Evolutionary conservation across 768 basidiomycete genomes (phyloP), one percentile per base, ranked within the genome.

Genomic region (Rhizopogon vesiculosus): DNA sequence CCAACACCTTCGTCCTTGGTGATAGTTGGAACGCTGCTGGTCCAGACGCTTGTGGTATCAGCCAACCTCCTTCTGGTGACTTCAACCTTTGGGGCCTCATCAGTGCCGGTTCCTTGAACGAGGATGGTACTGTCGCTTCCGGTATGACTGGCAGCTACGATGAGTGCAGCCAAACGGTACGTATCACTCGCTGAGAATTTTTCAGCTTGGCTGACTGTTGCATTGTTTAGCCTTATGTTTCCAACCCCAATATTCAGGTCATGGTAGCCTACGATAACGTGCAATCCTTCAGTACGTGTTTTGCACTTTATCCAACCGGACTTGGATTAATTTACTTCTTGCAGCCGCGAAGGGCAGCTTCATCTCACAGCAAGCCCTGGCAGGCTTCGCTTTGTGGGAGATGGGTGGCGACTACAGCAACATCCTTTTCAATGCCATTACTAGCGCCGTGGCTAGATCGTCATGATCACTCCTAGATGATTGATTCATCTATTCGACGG

Each of bases 111-210:
- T 87, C 81, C 72, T 67, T 90, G 46, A 74, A 71, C 33, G 56
- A 63, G 38, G 56, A 68, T 13, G 80, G 77, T 65, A 78, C 56
- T 77, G 85, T 77, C 15, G 78, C 79, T 8, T 56, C 64, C 1
- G 81, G 80, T 3, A 83, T 87, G 62, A 62, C 65, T 8, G 80
- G 82, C 64, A 60, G 71, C 13, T 89, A 75, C 60, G 86, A 90
- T 57, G 63, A 76, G 6, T 91, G 89, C 73, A 87, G 82, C 58
- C 80, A 89, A 71, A 92, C 90, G 54, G 89, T 91, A 58, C 33
- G 83, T 73, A 35, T 3, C 3, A 7, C 38, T 7, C 8, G 16
- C 45, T 5, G 25, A 55, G 22, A 0, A 42, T 5, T 2, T 6
- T 38, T 10, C 53, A 2, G 39, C 42, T 5, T 39, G 15, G 52